Base-by-base conservation (phyloP, 2,329 filamentous ascomycete genomes). In the Fusarium succisae region DNA sequence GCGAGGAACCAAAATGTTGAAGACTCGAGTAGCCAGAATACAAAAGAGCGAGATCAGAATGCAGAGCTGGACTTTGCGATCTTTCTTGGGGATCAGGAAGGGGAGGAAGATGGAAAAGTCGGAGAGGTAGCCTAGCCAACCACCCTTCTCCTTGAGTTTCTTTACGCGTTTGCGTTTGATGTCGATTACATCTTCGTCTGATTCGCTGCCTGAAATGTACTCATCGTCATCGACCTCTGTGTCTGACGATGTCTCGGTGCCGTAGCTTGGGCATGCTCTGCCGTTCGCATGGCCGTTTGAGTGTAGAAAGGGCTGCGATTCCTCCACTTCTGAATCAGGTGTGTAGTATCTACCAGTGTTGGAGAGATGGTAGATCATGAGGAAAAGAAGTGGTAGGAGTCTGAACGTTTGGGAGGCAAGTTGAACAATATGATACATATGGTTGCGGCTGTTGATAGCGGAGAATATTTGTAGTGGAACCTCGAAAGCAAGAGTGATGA, bases 31-130 rank as follows among this genome's bases (percentile, higher is more conserved):
- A 14, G 63, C 72, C 0, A 72, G 50, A 12, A 83, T 63, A 26
- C 72, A 76, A 2, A 80, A 0, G 0, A 81, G 35, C 14, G 75
- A 78, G 9, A 81, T 11, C 3, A 77, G 6, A 26, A 83, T 63
- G 15, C 73, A 79, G 2, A 75, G 38, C 32, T 83, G 81, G 2
- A 83, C 77, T 63, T 79, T 79, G 13, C 69, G 71, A 15, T 83
- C 77, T 11, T 78, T 78, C 13, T 70, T 74, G 1, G 82, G 81
- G 8, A 81, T 70, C 38, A 83, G 56, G 48, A 78, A 78, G 1
- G 81, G 81, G 0, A 80, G 22, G 17, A 82, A 81, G 26, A 81
- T 74, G 22, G 72, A 69, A 28, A 81, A 81, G 26, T 80, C 79
- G 15, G 76, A 68, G 35, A 82, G 63, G 28, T 82, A 82, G 14